Evolutionary conservation across 768 basidiomycete genomes (phyloP).

Genomic region (Tylopilus rubrobrunneus): DNA sequence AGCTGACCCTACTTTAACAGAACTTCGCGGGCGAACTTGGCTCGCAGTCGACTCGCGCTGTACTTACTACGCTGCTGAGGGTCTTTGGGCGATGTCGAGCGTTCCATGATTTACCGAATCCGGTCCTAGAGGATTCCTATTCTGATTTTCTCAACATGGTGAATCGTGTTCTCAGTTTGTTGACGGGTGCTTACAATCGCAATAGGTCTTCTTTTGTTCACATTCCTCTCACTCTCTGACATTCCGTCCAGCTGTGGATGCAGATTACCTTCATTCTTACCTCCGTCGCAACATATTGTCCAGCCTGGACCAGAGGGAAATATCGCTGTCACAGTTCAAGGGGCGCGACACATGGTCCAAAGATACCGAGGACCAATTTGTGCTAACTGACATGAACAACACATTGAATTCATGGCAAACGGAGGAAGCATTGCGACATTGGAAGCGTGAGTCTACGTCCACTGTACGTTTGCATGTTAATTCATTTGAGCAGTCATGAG

Average conservation of each 20-base stretch:
- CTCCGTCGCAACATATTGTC: constrained; percentile 60
- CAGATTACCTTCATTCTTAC: constrained; percentile 67
- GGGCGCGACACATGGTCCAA: constrained; percentile 16
- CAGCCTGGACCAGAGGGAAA: constrained; percentile 49
- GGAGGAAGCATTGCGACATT: constrained; percentile 63
- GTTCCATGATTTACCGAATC: constrained; percentile 66
- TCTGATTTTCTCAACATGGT: constrained; percentile 74
- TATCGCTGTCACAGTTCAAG: constrained; percentile 43
- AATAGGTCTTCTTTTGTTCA: constrained; percentile 82
- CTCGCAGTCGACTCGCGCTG: constrained; percentile 59
- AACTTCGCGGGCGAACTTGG: constrained; percentile 78
- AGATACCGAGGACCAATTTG: constrained; percentile 39
- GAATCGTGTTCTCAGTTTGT: constrained; percentile 17
- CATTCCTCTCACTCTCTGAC: constrained; percentile 47
- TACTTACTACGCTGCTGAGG: constrained; percentile 64
- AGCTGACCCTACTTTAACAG: constrained; percentile 35
- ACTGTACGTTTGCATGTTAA: neutral
- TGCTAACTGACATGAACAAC: constrained; percentile 63
- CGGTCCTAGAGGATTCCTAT: constrained; percentile 42
- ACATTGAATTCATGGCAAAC: constrained; percentile 64
- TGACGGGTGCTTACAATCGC: constrained; percentile 4
- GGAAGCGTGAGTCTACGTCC: constrained; percentile 54
- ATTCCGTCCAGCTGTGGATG: constrained; percentile 51
- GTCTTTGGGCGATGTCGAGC: constrained; percentile 78
- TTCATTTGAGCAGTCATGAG: constrained; percentile 61